Evolutionary conservation across 371 early-diverging fungal genomes (phyloP).

Genomic region (Blastocladiella emersonii): DNA sequence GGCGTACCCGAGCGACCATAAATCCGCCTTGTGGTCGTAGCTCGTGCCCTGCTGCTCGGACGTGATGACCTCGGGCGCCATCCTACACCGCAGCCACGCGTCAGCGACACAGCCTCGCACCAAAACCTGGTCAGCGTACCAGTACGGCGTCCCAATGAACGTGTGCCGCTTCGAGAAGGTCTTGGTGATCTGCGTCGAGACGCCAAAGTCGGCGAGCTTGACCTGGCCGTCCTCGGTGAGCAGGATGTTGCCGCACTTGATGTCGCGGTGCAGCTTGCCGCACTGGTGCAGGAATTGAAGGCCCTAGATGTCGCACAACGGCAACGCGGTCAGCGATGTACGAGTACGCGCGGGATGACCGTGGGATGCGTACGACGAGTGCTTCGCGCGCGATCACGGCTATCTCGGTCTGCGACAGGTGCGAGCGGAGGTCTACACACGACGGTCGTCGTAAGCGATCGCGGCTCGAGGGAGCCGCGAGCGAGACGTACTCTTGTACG

Average conservation of each 20-base stretch:
- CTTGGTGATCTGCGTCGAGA: slow-evolving; percentile 28
- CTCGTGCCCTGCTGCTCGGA: slow-evolving; percentile 32
- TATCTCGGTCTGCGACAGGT: slow-evolving; percentile 28
- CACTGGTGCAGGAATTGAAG: slow-evolving; percentile 42
- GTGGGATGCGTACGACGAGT: slow-evolving; percentile 13
- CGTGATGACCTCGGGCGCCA: slow-evolving; percentile 45
- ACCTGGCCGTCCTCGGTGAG: slow-evolving; percentile 37
- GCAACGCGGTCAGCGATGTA: neutral
- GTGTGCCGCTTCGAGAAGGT: slow-evolving; percentile 33
- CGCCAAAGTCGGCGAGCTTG: slow-evolving; percentile 66
- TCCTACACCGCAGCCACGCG: slow-evolving; percentile 19
- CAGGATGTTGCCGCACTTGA: slow-evolving; percentile 57
- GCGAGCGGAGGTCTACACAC: slow-evolving; percentile 16
- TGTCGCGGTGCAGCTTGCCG: slow-evolving; percentile 51
- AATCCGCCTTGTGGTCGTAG: slow-evolving; percentile 35
- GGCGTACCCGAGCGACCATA: slow-evolving; percentile 24
- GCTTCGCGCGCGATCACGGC: slow-evolving; percentile 24
- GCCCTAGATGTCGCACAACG: slow-evolving; percentile 10
- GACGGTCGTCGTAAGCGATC: too few species aligned
- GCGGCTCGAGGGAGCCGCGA: neutral
- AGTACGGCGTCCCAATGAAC: slow-evolving; percentile 67
- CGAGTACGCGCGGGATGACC: too few species aligned
- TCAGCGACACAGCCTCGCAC: too few species aligned
- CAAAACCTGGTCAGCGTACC: too few species aligned
- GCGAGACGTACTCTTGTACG: slow-evolving; percentile 22